Percentiles rank a stretch among this genome's conserved stretches.
Conservation (phyloP, 225 moss, liverwort and hornwort species). For the Bryum argenteum region DNA sequence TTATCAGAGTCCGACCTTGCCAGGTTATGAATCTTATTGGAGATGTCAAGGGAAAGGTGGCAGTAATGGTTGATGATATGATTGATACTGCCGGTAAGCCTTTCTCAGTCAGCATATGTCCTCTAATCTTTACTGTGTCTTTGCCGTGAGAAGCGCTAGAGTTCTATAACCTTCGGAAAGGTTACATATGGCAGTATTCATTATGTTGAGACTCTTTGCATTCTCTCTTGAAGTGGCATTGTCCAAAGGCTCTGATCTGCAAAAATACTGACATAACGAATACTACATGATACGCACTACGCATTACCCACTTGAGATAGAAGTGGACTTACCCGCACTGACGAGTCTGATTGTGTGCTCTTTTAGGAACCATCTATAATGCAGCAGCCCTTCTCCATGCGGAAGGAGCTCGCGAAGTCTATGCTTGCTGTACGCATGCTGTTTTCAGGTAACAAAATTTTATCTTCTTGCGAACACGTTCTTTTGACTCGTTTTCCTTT, state of each 20-base stretch:
- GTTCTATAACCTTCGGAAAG: not conserved
- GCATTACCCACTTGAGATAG: not conserved
- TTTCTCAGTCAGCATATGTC: not conserved
- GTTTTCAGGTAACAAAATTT: slow-evolving; percentile 96
- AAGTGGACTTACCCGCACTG: not conserved
- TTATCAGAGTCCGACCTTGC: slow-evolving; percentile 6
- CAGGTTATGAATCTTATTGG: slow-evolving; percentile 99
- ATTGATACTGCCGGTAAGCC: slow-evolving; percentile 89
- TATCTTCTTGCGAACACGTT: not conserved
- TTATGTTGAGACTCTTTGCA: too few species aligned
- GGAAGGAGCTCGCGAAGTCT: slow-evolving; percentile 96
- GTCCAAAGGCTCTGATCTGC: too few species aligned
- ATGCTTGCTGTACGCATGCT: slow-evolving; percentile 95
- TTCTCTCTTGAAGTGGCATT: too few species aligned
- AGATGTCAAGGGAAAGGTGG: slow-evolving; percentile 94
- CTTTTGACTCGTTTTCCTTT: not conserved
- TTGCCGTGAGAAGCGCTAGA: slow-evolving; percentile 1
- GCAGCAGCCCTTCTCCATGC: slow-evolving; percentile 89
- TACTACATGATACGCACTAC: not conserved
- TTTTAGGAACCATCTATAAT: slow-evolving; percentile 88
- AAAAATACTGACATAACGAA: too few species aligned
- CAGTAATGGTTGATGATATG: slow-evolving; percentile 99
- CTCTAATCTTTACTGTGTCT: not conserved
- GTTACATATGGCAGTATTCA: too few species aligned
- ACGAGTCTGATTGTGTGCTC: slow-evolving; percentile 5